These are phyloP conservation scores for Guyanaporus albipodus DNA, from an alignment of 768 basidiomycete species.

Conservation along the genomic window DNA sequence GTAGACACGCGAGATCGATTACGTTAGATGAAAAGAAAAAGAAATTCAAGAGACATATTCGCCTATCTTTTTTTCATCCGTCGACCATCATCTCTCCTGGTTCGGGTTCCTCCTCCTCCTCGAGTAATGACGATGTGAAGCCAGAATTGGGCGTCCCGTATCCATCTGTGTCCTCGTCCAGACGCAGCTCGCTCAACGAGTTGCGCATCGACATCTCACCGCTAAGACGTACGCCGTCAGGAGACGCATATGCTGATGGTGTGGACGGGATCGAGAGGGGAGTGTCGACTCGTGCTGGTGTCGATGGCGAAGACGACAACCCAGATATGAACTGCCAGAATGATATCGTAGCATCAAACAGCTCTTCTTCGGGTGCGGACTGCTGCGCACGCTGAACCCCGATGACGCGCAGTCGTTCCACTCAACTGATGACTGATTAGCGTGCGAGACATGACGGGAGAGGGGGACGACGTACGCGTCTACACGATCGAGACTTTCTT, in stretches of 20 bases:
- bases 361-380: conserved; percentile 19
- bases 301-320: conserved; percentile 30
- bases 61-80: no score
- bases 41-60: no score
- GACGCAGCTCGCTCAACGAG: no score
- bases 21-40: no score
- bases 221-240: conserved; percentile 26
- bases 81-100: background rate
- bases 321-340: conserved; percentile 24
- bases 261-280: conserved; percentile 30
- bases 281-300: conserved; percentile 26
- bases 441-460: no score
- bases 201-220: conserved; percentile 27
- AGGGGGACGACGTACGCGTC: conserved; percentile 63
- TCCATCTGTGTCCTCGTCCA: conserved; percentile 4
- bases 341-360: conserved; percentile 9
- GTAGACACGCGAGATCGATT: no score
- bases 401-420: conserved; percentile 72
- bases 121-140: conserved; percentile 2
- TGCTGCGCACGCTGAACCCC: conserved; percentile 69
- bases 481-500: conserved; percentile 81
- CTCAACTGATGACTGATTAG: no score
- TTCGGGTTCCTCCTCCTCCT: conserved; percentile 8
- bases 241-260: conserved; percentile 22
- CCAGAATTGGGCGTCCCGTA: no score